These are phyloP conservation scores for Monosporozyma yasuniensis DNA, from an alignment of 805 yeast genomes.

Conservation along the genomic window DNA sequence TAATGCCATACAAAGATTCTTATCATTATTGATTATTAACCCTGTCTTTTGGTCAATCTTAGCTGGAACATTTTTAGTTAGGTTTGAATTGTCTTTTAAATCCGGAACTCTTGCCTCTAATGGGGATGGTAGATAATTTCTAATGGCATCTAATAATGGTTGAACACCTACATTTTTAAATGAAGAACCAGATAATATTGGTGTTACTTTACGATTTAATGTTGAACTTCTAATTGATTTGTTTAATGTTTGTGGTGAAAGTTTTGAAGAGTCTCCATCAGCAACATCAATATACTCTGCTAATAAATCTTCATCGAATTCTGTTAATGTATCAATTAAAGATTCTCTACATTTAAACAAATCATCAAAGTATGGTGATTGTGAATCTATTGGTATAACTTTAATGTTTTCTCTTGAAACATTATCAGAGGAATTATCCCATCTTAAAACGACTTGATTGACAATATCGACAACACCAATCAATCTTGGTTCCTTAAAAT, in stretches of 20 bases:
- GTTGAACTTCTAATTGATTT: constrained; percentile 59
- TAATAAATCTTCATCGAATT: constrained; percentile 67
- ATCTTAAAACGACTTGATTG: constrained; percentile 24
- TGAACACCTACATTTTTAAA: constrained; percentile 92
- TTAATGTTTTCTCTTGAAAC: constrained; percentile 50
- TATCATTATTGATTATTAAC: constrained; percentile 44
- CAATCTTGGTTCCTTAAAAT: constrained; percentile 29
- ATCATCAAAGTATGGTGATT: constrained; percentile 37
- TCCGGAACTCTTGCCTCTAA: constrained; percentile 52
- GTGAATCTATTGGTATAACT: constrained; percentile 2
- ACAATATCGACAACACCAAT: constrained; percentile 53
- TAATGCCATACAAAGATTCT: constrained; percentile 61
- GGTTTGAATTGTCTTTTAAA: constrained; percentile 26
- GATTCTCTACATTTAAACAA: constrained; percentile 56
- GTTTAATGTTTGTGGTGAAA: constrained; percentile 47
- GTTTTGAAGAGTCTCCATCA: constrained; percentile 51
- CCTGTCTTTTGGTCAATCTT: constrained; percentile 38
- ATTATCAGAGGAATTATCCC: constrained; percentile 4
- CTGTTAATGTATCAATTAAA: constrained; percentile 75
- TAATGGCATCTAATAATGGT: constrained; percentile 79
- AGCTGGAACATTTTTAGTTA: constrained; percentile 20
- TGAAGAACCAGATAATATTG: constrained; percentile 89
- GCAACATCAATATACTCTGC: constrained; percentile 71
- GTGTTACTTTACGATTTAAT: constrained; percentile 47
- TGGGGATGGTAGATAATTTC: constrained; percentile 76